Base-by-base conservation (phyloP, 352 stramenopile species). In the Nothophytophthora sp. region DNA sequence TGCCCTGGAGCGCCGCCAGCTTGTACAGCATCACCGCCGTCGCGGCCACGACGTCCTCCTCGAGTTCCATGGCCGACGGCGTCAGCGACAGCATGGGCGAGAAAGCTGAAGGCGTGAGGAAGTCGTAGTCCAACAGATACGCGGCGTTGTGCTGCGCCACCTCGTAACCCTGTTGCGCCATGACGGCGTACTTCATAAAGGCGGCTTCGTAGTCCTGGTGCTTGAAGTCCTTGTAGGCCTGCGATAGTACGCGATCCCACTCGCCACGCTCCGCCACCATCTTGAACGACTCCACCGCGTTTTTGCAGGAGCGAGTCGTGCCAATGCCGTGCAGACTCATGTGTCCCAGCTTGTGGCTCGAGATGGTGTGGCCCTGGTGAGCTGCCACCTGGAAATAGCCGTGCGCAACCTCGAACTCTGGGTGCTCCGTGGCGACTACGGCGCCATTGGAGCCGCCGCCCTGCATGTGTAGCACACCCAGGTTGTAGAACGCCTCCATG, bases 81-180 rank as follows among this genome's bases (percentile, higher is more conserved):
- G 46, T 43, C 19, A 70, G 60, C 18, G 64, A 61, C 28, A 66
- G 25, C 46, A 59, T 48, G 3, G 67, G 58, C 16, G 63, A 68
- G 28, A 76, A 70, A 35, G 49, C 38, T 4, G 63, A 73, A 16
- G 73, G 68, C 22, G 71, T 76, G 28, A 88, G 52, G 50, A 81
- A 90, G 44, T 67, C 78, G 24, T 80, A 67, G 46, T 94, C 89
- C 22, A 98, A 66, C 28, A 98, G 50, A 53, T 92, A 97, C 6
- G 91, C 92, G 5, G 91, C 92, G 47, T 98, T 97, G 60, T 92
- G 90, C 73, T 98, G 92, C 10, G 92, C 90, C 23, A 97, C 63
- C 50, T 98, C 90, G 55, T 95, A 93, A n/a, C 91, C 92, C 56
- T 96, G 84, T 52, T 97, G 90, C 0, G 92, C 88, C 69, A 96